Percentiles rank a stretch among this genome's conserved stretches.
Conservation (phyloP, 2,329 filamentous ascomycete species). For the Pseudocercospora cruenta region DNA sequence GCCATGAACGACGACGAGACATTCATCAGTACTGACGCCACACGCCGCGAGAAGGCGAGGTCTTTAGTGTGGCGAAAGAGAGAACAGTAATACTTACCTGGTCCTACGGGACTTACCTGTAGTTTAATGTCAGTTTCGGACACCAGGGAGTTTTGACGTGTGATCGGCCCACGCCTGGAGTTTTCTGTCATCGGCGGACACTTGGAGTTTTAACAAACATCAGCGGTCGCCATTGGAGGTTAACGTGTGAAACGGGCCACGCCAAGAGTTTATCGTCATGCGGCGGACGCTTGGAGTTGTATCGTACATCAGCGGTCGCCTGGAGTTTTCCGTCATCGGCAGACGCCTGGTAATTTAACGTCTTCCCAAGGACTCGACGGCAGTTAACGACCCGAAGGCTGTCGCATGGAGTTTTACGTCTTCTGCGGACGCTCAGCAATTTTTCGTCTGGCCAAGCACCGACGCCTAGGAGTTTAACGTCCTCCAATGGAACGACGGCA, state of each 20-base stretch:
- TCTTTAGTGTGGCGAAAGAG: background rate
- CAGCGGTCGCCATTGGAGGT: background rate
- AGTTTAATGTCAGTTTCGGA: background rate
- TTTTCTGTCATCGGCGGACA: background rate
- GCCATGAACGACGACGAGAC: background rate
- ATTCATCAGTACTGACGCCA: constrained; percentile 3
- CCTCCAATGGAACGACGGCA: background rate
- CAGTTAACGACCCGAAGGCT: background rate
- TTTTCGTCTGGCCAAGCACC: no score
- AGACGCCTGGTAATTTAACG: background rate
- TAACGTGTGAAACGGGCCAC: background rate
- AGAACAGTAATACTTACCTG: background rate
- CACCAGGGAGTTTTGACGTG: background rate
- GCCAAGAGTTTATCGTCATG: background rate
- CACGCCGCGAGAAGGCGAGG: constrained; percentile 3
- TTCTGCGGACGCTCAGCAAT: background rate
- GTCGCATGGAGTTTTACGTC: background rate
- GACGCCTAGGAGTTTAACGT: background rate
- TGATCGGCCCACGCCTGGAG: background rate
- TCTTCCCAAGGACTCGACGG: no score
- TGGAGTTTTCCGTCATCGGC: background rate
- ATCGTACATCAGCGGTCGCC: background rate
- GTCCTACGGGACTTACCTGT: background rate
- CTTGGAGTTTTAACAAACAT: background rate
- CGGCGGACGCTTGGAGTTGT: background rate